phyloP scores from a whole-genome alignment of 225 moss, liverwort and hornwort species.

The Straminergon stramineum region DNA sequence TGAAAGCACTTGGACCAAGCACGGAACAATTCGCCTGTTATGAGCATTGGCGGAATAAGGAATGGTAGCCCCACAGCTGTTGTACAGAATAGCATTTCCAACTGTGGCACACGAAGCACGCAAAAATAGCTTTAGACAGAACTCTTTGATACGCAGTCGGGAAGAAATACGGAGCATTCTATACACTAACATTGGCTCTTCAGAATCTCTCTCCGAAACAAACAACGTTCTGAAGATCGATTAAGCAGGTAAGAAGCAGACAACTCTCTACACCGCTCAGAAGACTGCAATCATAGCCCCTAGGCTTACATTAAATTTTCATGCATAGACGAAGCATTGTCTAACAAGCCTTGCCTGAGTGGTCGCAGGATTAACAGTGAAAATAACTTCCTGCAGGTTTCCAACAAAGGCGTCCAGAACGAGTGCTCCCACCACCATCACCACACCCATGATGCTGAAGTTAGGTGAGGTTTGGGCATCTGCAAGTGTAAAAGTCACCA shows the following conservation, averaged over 20 bases:
- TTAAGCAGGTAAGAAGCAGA: background rate
- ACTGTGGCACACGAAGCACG: constrained; percentile 24
- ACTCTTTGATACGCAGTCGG: background rate
- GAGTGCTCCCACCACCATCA: constrained; percentile 80
- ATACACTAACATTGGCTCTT: background rate
- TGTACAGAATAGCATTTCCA: constrained; percentile 90
- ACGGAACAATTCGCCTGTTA: constrained; percentile 65
- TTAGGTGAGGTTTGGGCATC: constrained; percentile 76
- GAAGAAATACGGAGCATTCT: background rate
- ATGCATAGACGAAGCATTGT: background rate
- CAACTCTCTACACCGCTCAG: background rate
- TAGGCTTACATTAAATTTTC: background rate
- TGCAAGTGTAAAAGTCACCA: constrained; percentile 76
- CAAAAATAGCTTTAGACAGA: background rate
- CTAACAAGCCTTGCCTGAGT: constrained; percentile 46
- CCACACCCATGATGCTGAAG: constrained; percentile 68
- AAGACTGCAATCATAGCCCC: background rate
- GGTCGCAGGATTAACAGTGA: constrained; percentile 62
- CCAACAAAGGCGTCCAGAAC: constrained; percentile 70
- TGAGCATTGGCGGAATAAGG: constrained; percentile 78
- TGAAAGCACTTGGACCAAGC: constrained; percentile 69
- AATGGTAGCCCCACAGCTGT: constrained; percentile 74
- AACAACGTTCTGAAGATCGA: background rate
- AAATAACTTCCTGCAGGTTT: constrained; percentile 81
- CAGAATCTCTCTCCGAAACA: background rate